Evolutionary conservation across 495 filamentous ascomycete genomes (phyloP).

Genomic region (Immersiella caudata): DNA sequence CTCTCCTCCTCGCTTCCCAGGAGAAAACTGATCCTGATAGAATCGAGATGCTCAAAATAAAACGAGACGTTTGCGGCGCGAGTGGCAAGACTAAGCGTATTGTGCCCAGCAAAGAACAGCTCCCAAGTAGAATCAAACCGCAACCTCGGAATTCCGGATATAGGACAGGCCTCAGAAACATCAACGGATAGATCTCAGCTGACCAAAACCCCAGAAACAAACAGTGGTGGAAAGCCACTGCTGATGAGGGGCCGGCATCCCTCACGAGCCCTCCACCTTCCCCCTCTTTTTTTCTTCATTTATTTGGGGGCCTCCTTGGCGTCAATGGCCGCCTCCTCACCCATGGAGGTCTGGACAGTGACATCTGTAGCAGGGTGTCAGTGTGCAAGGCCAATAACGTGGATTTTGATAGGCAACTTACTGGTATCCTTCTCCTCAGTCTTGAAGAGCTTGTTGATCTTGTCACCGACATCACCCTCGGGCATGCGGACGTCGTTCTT

Average conservation of each 20-base stretch:
- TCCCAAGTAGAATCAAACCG: slow-evolving; percentile 27
- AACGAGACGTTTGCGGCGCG: slow-evolving; percentile 37
- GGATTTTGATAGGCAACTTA: slow-evolving; percentile 54
- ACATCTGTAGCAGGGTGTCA: slow-evolving; percentile 62
- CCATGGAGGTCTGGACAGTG: slow-evolving; percentile 91
- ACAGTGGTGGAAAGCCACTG: slow-evolving; percentile 22
- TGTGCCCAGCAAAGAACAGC: slow-evolving; percentile 27
- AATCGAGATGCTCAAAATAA: slow-evolving; percentile 32
- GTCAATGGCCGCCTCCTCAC: slow-evolving; percentile 89
- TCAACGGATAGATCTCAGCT: slow-evolving; percentile 30
- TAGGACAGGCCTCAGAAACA: slow-evolving; percentile 34
- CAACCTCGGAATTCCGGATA: slow-evolving; percentile 26
- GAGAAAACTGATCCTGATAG: slow-evolving; percentile 26
- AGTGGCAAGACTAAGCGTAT: slow-evolving; percentile 25
- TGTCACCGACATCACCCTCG: slow-evolving; percentile 82
- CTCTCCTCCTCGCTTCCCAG: slow-evolving; percentile 1
- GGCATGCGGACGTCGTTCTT: slow-evolving; percentile 96
- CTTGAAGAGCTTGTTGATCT: slow-evolving; percentile 73
- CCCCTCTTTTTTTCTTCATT: slow-evolving; percentile 1
- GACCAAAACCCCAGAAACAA: slow-evolving; percentile 23
- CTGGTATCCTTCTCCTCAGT: slow-evolving; percentile 71
- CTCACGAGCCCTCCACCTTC: slow-evolving; percentile 22
- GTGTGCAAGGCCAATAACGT: slow-evolving; percentile 12
- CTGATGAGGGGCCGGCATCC: slow-evolving; percentile 21
- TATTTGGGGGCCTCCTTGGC: slow-evolving; percentile 80